A percentile compares a stretch with the other conserved stretches of the same genome.
phyloP scores from a whole-genome alignment of 139 green algal genomes.

The Pedinophyceae sp. region DNA sequence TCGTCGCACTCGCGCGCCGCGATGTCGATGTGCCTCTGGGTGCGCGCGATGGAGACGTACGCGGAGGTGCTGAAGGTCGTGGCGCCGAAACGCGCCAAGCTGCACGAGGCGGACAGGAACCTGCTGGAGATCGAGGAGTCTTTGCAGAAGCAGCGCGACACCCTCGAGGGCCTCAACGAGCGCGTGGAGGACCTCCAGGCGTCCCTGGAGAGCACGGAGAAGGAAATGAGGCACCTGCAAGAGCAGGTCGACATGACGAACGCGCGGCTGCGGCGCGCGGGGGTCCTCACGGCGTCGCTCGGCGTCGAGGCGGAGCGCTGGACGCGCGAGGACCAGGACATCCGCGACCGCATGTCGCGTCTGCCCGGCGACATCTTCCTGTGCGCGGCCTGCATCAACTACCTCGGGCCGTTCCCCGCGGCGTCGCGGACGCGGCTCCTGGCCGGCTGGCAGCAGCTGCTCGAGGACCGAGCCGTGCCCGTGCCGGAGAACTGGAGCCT shows the following conservation, averaged over 20 bases:
- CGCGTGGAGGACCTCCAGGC: not conserved
- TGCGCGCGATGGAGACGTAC: conserved; percentile 66
- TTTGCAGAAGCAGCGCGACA: conserved; percentile 31
- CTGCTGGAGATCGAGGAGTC: conserved; percentile 50
- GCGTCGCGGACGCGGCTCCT: conserved; percentile 48
- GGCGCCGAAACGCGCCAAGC: conserved; percentile 48
- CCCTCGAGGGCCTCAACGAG: not conserved
- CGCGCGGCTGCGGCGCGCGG: conserved; percentile 47
- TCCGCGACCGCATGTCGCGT: conserved; percentile 27
- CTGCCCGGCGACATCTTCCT: conserved; percentile 64
- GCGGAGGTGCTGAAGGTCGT: conserved; percentile 44
- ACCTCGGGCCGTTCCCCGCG: conserved; percentile 68
- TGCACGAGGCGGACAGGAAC: conserved; percentile 37
- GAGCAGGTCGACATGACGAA: conserved; percentile 37
- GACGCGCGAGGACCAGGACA: conserved; percentile 35
- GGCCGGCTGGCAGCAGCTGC: conserved; percentile 30
- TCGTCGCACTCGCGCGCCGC: conserved; percentile 43
- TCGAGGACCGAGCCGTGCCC: conserved; percentile 30
- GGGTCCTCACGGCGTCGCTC: conserved; percentile 54
- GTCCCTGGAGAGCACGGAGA: conserved; percentile 1
- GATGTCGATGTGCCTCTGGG: conserved; percentile 72
- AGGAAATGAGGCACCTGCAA: conserved; percentile 5
- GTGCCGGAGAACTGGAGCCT: conserved; percentile 33
- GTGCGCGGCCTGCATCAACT: conserved; percentile 47
- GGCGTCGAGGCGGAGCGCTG: conserved; percentile 60